Conservation (phyloP, 345 rosid genomes). For the Punica granatum region DNA sequence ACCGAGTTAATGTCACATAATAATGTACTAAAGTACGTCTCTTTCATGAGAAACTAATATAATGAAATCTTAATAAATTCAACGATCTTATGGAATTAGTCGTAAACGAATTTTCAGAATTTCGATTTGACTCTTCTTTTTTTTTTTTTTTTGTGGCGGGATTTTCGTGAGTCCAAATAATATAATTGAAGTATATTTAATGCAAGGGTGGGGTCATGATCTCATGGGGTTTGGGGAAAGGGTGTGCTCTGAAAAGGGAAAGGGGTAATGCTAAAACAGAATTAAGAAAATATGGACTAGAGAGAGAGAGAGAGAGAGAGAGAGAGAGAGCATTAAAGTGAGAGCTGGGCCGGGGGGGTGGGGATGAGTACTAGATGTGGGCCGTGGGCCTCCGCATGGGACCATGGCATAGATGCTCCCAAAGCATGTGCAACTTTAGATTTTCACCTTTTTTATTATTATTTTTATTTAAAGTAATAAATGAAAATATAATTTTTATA, state of each 20-base stretch:
- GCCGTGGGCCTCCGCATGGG: slow-evolving; percentile 5
- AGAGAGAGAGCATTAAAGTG: slow-evolving; percentile 13
- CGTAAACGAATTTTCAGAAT: too few species aligned
- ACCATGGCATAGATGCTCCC: slow-evolving; percentile 4
- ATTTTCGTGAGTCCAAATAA: too few species aligned
- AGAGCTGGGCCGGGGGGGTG: background rate
- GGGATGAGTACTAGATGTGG: slow-evolving; percentile 3
- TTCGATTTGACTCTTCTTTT: too few species aligned
- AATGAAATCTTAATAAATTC: too few species aligned
- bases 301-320: background rate
- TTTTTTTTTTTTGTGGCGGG: too few species aligned
- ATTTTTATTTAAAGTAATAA: background rate
- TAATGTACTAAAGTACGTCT: too few species aligned
- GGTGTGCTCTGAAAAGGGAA: slow-evolving; percentile 1
- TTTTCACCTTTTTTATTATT: background rate
- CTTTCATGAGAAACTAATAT: too few species aligned
- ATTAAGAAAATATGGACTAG: too few species aligned
- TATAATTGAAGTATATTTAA: too few species aligned
- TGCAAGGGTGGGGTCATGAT: background rate
- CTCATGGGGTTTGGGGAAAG: slow-evolving; percentile 5
- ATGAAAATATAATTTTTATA: too few species aligned
- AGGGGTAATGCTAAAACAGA: background rate
- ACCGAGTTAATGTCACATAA: too few species aligned
- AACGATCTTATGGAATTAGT: too few species aligned
- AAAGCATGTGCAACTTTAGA: slow-evolving; percentile 5